Percentiles rank a stretch among this genome's conserved stretches.
phyloP scores from a whole-genome alignment of 495 filamentous ascomycete species.

The Daldinia decipiens region DNA sequence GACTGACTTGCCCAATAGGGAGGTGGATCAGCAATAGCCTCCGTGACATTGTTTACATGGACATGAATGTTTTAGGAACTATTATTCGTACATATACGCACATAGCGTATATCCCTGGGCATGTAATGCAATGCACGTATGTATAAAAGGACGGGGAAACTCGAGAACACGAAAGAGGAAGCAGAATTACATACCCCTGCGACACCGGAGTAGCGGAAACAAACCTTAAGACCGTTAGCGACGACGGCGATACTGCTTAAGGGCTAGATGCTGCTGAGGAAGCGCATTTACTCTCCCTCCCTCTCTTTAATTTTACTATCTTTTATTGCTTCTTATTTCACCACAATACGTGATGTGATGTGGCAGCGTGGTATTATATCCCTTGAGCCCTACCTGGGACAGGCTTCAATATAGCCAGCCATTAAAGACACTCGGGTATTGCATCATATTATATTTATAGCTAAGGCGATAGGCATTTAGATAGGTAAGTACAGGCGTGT shows the following conservation, averaged over 20 bases:
- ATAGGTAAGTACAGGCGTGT: not conserved
- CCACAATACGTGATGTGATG: too few species aligned
- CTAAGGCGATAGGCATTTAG: too few species aligned
- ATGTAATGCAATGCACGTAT: not conserved
- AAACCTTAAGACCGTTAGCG: not conserved
- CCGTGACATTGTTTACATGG: not conserved
- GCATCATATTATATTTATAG: too few species aligned
- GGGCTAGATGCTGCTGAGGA: not conserved
- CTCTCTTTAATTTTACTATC: too few species aligned
- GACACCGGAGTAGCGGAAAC: slow-evolving; percentile 4
- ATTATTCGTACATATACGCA: slow-evolving; percentile 8
- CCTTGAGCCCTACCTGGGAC: too few species aligned
- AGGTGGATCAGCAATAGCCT: not conserved
- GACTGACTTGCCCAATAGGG: not conserved
- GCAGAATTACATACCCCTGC: slow-evolving; percentile 12
- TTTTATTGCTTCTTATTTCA: too few species aligned
- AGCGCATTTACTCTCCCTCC: not conserved
- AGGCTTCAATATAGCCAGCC: too few species aligned
- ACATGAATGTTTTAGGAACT: slow-evolving; percentile 1
- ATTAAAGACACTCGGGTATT: too few species aligned
- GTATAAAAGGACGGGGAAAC: not conserved
- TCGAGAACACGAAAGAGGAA: not conserved
- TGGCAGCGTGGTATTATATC: too few species aligned
- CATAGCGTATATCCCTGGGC: not conserved
- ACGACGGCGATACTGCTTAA: not conserved